phyloP scores from a whole-genome alignment of 345 rosid species.

The Boechera retrofracta region DNA sequence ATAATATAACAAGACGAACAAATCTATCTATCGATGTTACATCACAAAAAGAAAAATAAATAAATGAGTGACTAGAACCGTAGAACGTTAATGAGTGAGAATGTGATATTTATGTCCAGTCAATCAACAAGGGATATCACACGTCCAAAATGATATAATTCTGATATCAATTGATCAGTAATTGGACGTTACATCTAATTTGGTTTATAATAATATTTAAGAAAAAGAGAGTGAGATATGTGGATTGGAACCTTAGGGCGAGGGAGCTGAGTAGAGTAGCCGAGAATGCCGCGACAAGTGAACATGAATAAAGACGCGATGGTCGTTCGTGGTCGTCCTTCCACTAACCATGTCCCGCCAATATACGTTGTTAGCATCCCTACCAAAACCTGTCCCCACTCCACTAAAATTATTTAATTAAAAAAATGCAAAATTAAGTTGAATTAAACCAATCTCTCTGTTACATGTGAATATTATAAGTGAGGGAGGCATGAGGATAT shows the following conservation, averaged over 20 bases:
- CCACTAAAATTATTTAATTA: neutral
- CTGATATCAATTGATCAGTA: neutral
- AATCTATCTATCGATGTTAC: slow-evolving; percentile 1
- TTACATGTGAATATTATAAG: neutral
- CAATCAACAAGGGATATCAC: slow-evolving; percentile 37
- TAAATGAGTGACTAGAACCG: slow-evolving; percentile 1
- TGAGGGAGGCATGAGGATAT: neutral
- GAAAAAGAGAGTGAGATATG: neutral
- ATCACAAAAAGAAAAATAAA: slow-evolving; percentile 4
- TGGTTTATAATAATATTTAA: neutral
- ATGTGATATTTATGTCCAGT: slow-evolving; percentile 20
- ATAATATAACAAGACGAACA: neutral
- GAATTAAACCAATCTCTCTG: slow-evolving; percentile 24
- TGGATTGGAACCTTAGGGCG: slow-evolving; percentile 63
- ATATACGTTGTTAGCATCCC: slow-evolving; percentile 83
- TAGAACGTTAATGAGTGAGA: slow-evolving; percentile 5
- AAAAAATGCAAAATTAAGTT: neutral
- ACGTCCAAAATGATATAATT: slow-evolving; percentile 4
- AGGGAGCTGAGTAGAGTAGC: slow-evolving; percentile 94
- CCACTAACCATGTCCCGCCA: slow-evolving; percentile 75
- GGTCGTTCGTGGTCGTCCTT: slow-evolving; percentile 82
- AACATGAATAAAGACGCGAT: slow-evolving; percentile 88
- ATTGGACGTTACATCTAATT: neutral
- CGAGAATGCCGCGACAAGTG: slow-evolving; percentile 95
- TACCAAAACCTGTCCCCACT: slow-evolving; percentile 66